Conservation (phyloP, 139 green algal genomes). For the Chlorella sp. region DNA sequence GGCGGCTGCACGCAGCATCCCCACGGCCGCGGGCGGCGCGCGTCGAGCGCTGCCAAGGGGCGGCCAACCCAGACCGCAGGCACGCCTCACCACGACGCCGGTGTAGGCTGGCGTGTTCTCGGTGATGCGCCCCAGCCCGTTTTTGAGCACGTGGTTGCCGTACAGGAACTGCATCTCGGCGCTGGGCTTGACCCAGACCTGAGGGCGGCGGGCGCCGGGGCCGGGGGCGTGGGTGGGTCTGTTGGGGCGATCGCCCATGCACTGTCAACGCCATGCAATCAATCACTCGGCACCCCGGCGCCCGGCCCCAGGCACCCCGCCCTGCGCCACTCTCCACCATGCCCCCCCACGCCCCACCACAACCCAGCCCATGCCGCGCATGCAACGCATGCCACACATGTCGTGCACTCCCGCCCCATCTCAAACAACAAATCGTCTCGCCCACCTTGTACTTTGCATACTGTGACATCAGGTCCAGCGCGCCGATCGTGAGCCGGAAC, state of each 20-base stretch:
- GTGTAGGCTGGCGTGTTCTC: slow-evolving; percentile 92
- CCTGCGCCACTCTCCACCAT: too few species aligned
- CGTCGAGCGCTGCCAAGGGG: neutral
- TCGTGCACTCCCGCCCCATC: too few species aligned
- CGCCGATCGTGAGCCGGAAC: slow-evolving; percentile 91
- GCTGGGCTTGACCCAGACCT: slow-evolving; percentile 98
- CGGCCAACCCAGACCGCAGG: neutral
- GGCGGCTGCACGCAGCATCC: too few species aligned
- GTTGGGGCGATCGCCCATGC: too few species aligned
- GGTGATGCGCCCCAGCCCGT: slow-evolving; percentile 95
- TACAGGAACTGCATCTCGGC: slow-evolving; percentile 99
- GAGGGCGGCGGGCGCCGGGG: neutral
- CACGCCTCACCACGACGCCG: slow-evolving; percentile 68
- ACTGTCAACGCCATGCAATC: too few species aligned
- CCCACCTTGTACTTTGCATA: slow-evolving; percentile 97
- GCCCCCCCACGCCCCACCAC: too few species aligned
- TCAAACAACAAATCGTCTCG: too few species aligned
- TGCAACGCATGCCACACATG: neutral
- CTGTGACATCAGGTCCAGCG: slow-evolving; percentile 87
- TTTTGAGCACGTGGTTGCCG: slow-evolving; percentile 98
- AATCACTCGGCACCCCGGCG: neutral
- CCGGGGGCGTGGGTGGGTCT: neutral
- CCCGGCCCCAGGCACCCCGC: neutral
- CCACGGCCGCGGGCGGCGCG: too few species aligned
- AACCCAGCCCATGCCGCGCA: too few species aligned